These are phyloP conservation scores for Trichoderma guizhouense DNA, from an alignment of 2,329 filamentous ascomycete species.

Conservation along the genomic window DNA sequence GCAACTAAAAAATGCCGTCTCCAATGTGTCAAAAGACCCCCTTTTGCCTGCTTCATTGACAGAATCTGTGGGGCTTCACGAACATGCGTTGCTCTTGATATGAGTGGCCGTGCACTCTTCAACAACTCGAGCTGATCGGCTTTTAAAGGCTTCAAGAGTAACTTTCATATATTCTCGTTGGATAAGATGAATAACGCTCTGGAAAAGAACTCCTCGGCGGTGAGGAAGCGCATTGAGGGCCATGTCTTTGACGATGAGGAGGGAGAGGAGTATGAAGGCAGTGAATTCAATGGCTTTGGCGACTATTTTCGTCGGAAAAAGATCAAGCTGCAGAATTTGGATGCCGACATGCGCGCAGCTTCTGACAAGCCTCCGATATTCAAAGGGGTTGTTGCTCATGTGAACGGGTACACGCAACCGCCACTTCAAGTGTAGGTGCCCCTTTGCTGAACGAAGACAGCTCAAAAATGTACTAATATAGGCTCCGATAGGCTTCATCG, in stretches of 20 bases:
- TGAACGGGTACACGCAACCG: constrained; percentile 95
- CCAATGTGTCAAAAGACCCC: background rate
- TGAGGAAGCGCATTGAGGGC: constrained; percentile 58
- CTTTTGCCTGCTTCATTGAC: background rate
- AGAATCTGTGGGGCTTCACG: constrained; percentile 12
- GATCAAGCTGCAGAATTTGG: constrained; percentile 93
- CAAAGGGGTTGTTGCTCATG: constrained; percentile 82
- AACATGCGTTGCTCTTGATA: constrained; percentile 15
- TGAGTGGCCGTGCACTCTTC: background rate
- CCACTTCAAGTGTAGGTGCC: constrained; percentile 68
- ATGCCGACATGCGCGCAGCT: constrained; percentile 71
- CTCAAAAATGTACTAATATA: constrained; percentile 19
- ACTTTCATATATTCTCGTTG: background rate
- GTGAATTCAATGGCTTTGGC: constrained; percentile 80
- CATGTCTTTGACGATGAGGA: constrained; percentile 76
- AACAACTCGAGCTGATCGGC: background rate
- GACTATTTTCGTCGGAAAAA: constrained; percentile 97
- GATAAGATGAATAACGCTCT: constrained; percentile 55
- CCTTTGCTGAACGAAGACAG: background rate
- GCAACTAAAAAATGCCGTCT: background rate
- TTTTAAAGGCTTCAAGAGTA: constrained; percentile 18
- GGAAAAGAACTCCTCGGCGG: constrained; percentile 60
- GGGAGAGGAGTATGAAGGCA: constrained; percentile 87
- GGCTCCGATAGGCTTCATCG: constrained; percentile 59
- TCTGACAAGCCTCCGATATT: constrained; percentile 79